Evolutionary conservation across 345 rosid genomes (phyloP).

Genomic region (Syzygium aqueum): DNA sequence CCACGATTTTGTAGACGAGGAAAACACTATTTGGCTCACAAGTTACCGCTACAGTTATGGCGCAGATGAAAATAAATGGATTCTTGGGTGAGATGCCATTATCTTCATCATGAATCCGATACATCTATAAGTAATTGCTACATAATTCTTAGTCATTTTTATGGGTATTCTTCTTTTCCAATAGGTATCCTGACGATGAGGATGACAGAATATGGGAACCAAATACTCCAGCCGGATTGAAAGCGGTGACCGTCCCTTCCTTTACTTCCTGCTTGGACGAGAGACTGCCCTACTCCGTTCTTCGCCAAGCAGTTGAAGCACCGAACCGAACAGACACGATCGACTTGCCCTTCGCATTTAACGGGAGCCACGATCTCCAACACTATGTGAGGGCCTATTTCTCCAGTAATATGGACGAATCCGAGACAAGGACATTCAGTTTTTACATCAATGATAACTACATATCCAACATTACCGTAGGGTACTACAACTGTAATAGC

Average conservation of each 20-base stretch:
- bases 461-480: neutral
- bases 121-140: neutral
- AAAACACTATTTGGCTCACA: neutral
- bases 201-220: conserved; percentile 1
- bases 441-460: neutral
- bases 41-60: neutral
- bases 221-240: neutral
- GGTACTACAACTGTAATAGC: neutral
- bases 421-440: neutral
- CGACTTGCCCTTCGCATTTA: neutral
- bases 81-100: neutral
- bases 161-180: neutral
- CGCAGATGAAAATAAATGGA: neutral
- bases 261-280: neutral
- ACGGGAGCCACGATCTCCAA: neutral
- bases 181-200: neutral
- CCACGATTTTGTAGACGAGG: neutral
- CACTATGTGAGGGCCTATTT: neutral
- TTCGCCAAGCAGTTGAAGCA: conserved; percentile 4
- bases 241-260: neutral
- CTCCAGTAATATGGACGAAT: neutral
- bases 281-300: neutral
- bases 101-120: neutral
- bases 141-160: too few species aligned
- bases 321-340: neutral